phyloP scores from a whole-genome alignment of 2,329 filamentous ascomycete species.

The Elsinoe ampelina region DNA sequence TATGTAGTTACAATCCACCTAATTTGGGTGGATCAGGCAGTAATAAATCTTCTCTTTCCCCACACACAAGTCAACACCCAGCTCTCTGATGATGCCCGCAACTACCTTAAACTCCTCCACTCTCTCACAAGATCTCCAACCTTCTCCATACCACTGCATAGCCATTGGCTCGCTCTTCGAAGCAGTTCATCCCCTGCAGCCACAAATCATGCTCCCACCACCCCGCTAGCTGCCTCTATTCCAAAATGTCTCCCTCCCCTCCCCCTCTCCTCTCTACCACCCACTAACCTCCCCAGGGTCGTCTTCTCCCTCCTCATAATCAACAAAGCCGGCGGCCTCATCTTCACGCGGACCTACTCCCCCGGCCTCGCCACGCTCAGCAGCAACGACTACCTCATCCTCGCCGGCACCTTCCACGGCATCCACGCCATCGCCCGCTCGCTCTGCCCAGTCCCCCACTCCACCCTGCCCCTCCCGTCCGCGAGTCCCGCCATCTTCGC shows the following conservation, averaged over 20 bases:
- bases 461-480: constrained; percentile 23
- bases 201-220: neutral
- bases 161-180: too few species aligned
- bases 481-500: constrained; percentile 21
- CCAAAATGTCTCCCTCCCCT: constrained; percentile 2
- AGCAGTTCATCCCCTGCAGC: neutral
- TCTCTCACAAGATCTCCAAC: too few species aligned
- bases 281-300: constrained; percentile 53
- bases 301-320: constrained; percentile 94
- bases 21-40: too few species aligned
- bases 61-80: too few species aligned
- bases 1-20: too few species aligned
- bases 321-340: constrained; percentile 93
- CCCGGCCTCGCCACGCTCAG: constrained; percentile 78
- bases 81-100: too few species aligned
- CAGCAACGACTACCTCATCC: constrained; percentile 92
- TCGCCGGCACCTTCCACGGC: constrained; percentile 93
- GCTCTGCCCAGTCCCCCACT: constrained; percentile 34
- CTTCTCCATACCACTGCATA: too few species aligned
- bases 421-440: constrained; percentile 57
- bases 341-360: constrained; percentile 93
- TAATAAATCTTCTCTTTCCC: too few species aligned
- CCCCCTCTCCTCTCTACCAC: neutral
- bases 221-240: neutral
- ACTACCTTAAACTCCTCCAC: too few species aligned